Evolutionary conservation across 805 yeast genomes (phyloP), one percentile per base, ranked within the genome.

Genomic region (Metschnikowia santaceciliae): DNA sequence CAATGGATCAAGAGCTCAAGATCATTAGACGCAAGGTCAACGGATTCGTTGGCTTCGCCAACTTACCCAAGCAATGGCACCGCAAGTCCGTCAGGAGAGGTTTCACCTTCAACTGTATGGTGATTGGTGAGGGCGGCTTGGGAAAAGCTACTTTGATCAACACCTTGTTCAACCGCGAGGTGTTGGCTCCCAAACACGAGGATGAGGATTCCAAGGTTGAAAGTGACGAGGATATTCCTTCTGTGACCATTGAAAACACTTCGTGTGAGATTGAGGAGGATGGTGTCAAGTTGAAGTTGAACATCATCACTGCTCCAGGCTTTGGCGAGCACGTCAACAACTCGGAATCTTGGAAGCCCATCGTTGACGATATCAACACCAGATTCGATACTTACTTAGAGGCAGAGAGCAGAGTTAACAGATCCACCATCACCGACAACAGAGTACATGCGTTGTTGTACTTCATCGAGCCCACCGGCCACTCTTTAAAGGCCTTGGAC

Each of bases 51-150:
- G 99, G 99, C 5, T 94, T 94, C 72, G 96, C 97, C 59, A 94
- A 91, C 72, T 78, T 94, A 64, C 99, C 99, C 52, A 94, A 91
- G 66, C 99, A 94, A 75, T 94, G 97, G 97, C 98, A 94, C 74
- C 84, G 96, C 72, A 90, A 88, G 70, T 86, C 96, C 23, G 61
- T 54, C 38, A 26, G 57, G 42, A 51, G 59, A 38, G 99, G 99
- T 13, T 94, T 94, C 77, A 81, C 77, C 61, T 81, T 94, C 66
- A 94, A 94, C 67, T 67, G 94, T 54, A 81, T 94, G 82, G 90
- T 89, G 52, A 96, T 91, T 55, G 96, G 96, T 59, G 96, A 89
- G 73, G 76, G 84, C 53, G 97, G 99, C 4, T 77, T 92, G 55
- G 99, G 99, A 61, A 92, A 92, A 73, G 77, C 94, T 33, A 94